phyloP scores from a whole-genome alignment of 495 filamentous ascomycete genomes.

The Cairneyella variabilis region DNA sequence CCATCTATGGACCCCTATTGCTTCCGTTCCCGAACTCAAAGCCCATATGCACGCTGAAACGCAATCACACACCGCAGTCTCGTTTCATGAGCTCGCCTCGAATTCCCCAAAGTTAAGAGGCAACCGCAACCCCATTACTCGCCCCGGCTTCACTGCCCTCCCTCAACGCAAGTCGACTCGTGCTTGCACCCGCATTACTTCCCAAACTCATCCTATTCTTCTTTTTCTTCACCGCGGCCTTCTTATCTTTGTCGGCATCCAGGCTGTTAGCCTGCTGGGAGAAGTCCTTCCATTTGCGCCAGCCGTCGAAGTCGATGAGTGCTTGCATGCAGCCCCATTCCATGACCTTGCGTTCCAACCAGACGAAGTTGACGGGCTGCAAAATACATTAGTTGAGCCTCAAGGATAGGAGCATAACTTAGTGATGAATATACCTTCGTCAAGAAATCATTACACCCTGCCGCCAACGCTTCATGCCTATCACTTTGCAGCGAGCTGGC shows the following conservation, averaged over 20 bases:
- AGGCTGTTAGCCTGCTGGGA: constrained; percentile 24
- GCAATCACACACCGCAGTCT: too few species aligned
- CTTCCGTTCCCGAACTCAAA: too few species aligned
- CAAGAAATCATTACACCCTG: constrained; percentile 96
- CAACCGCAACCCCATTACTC: too few species aligned
- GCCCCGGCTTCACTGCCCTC: too few species aligned
- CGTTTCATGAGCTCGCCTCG: too few species aligned
- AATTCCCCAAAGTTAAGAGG: too few species aligned
- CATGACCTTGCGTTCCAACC: constrained; percentile 94
- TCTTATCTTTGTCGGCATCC: constrained; percentile 1
- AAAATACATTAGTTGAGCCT: neutral
- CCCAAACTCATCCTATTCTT: constrained; percentile 15
- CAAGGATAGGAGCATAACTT: too few species aligned
- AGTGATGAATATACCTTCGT: constrained; percentile 68
- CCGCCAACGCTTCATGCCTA: constrained; percentile 88
- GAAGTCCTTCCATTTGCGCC: constrained; percentile 94
- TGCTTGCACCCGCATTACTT: constrained; percentile 1
- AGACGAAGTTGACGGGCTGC: constrained; percentile 94
- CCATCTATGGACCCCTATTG: too few species aligned
- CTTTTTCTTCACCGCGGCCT: constrained; percentile 16
- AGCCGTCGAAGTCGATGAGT: constrained; percentile 96
- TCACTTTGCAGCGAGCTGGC: constrained; percentile 91
- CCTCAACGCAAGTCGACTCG: constrained; percentile 1
- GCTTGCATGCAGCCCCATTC: constrained; percentile 99
- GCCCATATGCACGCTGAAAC: too few species aligned